A percentile compares a stretch with the other conserved stretches of the same genome.
These are phyloP conservation scores for Aureobasidium sp. DNA, from an alignment of 2,329 filamentous ascomycete species.

Conservation along the genomic window DNA sequence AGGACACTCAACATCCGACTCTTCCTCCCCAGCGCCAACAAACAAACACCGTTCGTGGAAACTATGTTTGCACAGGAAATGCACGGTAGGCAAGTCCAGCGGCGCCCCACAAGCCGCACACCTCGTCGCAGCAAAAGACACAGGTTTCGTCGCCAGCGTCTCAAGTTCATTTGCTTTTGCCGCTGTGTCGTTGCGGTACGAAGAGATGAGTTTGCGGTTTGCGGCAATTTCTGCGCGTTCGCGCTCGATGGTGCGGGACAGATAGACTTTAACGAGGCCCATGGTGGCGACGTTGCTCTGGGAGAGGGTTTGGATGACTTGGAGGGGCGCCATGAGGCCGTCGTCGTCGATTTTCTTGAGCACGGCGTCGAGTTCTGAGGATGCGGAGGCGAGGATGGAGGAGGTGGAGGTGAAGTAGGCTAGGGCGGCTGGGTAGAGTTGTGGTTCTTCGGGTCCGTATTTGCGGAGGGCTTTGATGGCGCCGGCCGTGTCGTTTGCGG, in stretches of 20 bases:
- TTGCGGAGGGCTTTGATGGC: conserved; percentile 85
- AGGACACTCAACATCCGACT: conserved; percentile 71
- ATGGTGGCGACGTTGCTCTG: conserved; percentile 82
- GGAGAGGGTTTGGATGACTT: conserved; percentile 88
- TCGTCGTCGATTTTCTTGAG: conserved; percentile 83
- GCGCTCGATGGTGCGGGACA: conserved; percentile 78
- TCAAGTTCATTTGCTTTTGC: conserved; percentile 71
- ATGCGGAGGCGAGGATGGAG: conserved; percentile 74
- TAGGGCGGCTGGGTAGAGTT: conserved; percentile 85
- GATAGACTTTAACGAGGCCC: conserved; percentile 93
- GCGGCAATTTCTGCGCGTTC: conserved; percentile 77
- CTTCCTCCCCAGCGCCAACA: conserved; percentile 42
- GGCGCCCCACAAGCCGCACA: conserved; percentile 74
- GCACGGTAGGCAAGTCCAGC: conserved; percentile 82
- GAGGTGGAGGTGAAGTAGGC: conserved; percentile 88
- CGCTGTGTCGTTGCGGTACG: conserved; percentile 77
- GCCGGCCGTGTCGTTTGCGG: conserved; percentile 82
- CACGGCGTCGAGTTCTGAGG: conserved; percentile 72
- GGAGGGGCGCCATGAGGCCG: conserved; percentile 87
- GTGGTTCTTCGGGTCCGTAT: conserved; percentile 85
- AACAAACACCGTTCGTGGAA: conserved; percentile 91
- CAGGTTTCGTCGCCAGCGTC: conserved; percentile 70
- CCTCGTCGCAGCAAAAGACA: conserved; percentile 82
- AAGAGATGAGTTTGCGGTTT: conserved; percentile 74
- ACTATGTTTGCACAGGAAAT: conserved; percentile 94